Percentiles rank a stretch among this genome's conserved stretches.
These are phyloP conservation scores for Eucalyptus curtisii DNA, from an alignment of 345 rosid species.

Conservation along the genomic window DNA sequence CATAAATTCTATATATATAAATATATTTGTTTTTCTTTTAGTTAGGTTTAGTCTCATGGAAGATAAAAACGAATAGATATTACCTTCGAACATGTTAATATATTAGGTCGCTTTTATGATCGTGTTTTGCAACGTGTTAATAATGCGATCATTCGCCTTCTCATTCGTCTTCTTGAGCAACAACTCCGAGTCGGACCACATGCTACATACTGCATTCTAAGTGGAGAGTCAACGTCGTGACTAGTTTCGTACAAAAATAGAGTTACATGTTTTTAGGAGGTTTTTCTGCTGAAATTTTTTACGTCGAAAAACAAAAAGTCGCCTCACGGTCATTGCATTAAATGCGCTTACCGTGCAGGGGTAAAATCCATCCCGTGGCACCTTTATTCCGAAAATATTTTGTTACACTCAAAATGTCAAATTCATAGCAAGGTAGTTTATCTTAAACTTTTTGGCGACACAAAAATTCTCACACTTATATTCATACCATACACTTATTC, in stretches of 20 bases:
- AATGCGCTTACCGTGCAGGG: no score
- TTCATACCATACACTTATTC: fast-evolving
- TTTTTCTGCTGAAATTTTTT: background rate
- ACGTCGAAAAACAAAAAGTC: background rate
- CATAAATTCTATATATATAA: no score
- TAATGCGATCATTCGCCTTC: background rate
- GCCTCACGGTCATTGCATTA: fast-evolving
- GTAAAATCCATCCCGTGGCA: no score
- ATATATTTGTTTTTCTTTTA: no score
- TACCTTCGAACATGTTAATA: background rate
- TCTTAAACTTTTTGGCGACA: fast-evolving
- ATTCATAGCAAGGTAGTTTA: no score
- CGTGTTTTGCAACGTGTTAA: fast-evolving
- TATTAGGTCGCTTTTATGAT: background rate
- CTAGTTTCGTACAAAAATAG: background rate
- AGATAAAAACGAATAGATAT: background rate
- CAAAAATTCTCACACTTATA: no score
- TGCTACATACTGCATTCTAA: fast-evolving
- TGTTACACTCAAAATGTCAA: no score
- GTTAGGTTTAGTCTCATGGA: background rate
- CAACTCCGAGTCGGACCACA: fast-evolving
- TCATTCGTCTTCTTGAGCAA: background rate
- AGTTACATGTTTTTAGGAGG: background rate
- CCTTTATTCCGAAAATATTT: fast-evolving
- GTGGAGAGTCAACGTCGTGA: background rate